Base-by-base conservation (phyloP, 2,329 filamentous ascomycete species). In the Clonostachys rhizophaga region DNA sequence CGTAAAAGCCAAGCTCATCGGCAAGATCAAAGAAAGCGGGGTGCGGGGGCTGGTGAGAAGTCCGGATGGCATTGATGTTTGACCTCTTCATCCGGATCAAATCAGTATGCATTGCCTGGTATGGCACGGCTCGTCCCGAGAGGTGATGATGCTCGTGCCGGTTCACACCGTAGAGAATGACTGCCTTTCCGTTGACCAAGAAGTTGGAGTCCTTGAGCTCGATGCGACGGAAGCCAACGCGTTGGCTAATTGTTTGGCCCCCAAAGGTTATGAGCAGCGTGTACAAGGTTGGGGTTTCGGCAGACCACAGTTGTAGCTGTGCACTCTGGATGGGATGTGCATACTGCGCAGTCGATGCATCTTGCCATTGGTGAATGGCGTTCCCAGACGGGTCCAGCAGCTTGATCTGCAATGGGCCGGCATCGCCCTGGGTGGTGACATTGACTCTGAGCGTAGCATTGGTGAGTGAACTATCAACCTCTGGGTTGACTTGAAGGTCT, bases 11-110 rank as follows among this genome's bases (percentile, higher is more conserved):
- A 16, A 86, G 69, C 58, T 86, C 80, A 51, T 86, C 81, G 6
- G 78, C 78, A 1, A 86, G 63, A 45, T 82, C 78, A 33, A 81
- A 78, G 3, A 87, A 56, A 4, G 69, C 66, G 1, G 79, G 75
- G 52, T 86, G 75, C 13, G 78, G 81, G 0, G 83, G 81, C 50
- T 89, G 83, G 58, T 89, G 86, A 2, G 78, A 84, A 45, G 79
- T 84, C 0, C 86, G 80, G 6, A 89, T 71, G 1, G 85, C 81
- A 52, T 89, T 89, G 65, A 89, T 75, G 55, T 88, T 88, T 67
- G 86, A 76, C 6, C 64, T 69, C 62, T 89, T 89, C 84, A 89
- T 89, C 5, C 81, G 67, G 3, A 83, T 56, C 2, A 89, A 68
- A 52, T 89, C 85, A 13, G 70, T 64, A 46, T 75, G 70, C 55